Evolutionary conservation across 139 green algal genomes (phyloP), one percentile per base, ranked within the genome.

Genomic region (Micractinium conductrix): DNA sequence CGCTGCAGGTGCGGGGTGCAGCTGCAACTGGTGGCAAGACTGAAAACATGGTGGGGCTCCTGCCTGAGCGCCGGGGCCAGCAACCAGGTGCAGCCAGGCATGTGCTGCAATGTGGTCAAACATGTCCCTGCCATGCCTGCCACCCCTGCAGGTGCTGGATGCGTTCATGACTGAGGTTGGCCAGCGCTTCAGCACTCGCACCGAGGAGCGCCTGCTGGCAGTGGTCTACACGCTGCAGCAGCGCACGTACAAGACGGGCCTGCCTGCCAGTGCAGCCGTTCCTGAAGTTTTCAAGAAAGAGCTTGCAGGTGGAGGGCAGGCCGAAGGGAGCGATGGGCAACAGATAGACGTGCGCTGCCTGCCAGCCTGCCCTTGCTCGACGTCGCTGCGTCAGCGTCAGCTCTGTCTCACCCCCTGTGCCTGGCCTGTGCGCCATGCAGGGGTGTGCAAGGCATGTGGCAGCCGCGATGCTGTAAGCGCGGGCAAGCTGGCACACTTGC

Each of bases 201-300:
- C 97, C 0, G 94, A 98, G 89, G 97, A 99, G 93, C 85, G 97
- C 4, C 91, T 99, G 85, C 88, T 99, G 63, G 92, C 93, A 8
- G 96, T 99, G 28, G 93, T 99, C 33, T 91, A 97, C 74, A 95
- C 96, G 21, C 92, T 99, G 85, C 93, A 99, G 87, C 93, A 97
- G 65, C 91, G 96, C 62, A 99, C 95, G 78, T 98, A 97, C 91
- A 97, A 98, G 84, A 81, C 93, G 45, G 86, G 89, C 24, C 89
- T 92, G 45, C 73, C 92, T 58, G 87, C 93, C 53, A 42, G 37
- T 0, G 88, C 91, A 26, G 82, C 94, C 35, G 94, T 99, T 37
- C 95, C 95, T 1, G 50, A 67, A 0, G 87, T 71, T 5, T 91
- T 99, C 9, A 93, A 93, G 43, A 94, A 93, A 78, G 97, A 82